Percentiles rank a stretch among this genome's conserved stretches.
Conservation (phyloP, 1,284 basidiomycete species). For the Heterobasidion irregulare region DNA sequence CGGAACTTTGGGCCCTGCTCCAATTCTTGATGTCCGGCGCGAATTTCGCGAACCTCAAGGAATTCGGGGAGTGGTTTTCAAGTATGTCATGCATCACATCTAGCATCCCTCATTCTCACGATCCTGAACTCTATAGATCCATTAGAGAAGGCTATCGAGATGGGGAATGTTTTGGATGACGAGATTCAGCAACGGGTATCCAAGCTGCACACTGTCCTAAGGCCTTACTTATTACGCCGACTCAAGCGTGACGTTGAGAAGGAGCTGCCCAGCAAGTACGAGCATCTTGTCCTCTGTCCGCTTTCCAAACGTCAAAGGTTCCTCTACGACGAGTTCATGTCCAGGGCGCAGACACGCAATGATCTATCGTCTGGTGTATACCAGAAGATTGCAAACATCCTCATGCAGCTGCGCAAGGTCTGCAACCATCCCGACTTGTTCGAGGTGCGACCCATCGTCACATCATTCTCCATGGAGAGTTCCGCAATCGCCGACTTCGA, state of each 20-base stretch:
- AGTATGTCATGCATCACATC: constrained; percentile 43
- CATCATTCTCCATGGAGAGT: constrained; percentile 82
- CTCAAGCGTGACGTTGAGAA: constrained; percentile 96
- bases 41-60: constrained; percentile 88
- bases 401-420: constrained; percentile 95
- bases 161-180: constrained; percentile 72
- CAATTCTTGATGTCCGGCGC: constrained; percentile 95
- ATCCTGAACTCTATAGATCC: constrained; percentile 50
- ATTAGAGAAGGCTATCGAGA: constrained; percentile 90
- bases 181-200: constrained; percentile 83
- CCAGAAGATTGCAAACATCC: constrained; percentile 91
- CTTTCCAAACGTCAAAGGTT: constrained; percentile 94
- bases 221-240: constrained; percentile 91
- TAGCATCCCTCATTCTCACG: neutral
- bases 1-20: constrained; percentile 91
- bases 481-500: constrained; percentile 82
- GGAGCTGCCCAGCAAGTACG: constrained; percentile 91
- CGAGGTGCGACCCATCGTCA: constrained; percentile 90
- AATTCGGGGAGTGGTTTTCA: constrained; percentile 96
- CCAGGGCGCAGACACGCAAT: constrained; percentile 80
- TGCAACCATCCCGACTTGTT: constrained; percentile 97
- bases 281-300: constrained; percentile 88
- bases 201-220: constrained; percentile 88
- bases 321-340: constrained; percentile 98
- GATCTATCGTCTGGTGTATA: constrained; percentile 82